Evolutionary conservation across 495 filamentous ascomycete genomes (phyloP).

Genomic region (Cudoniella acicularis): DNA sequence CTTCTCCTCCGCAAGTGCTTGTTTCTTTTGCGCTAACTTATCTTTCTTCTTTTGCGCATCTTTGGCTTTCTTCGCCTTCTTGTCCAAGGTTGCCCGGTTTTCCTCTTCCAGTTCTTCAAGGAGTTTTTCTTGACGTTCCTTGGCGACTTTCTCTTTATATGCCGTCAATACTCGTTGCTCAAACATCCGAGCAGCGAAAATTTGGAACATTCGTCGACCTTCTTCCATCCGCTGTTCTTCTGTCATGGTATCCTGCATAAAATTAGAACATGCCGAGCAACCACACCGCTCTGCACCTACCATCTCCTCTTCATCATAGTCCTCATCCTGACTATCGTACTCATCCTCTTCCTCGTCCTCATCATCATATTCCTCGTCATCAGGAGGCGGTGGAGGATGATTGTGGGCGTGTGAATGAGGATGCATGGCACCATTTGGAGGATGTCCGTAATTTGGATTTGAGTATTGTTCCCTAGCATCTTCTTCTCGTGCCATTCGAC

Average conservation of each 20-base stretch:
- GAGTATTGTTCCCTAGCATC: conserved; percentile 76
- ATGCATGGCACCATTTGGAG: conserved; percentile 32
- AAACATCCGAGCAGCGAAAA: conserved; percentile 99
- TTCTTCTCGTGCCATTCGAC: conserved; percentile 93
- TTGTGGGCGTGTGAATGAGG: conserved; percentile 39
- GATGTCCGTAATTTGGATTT: conserved; percentile 39
- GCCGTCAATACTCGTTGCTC: conserved; percentile 96
- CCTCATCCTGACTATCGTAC: conserved; percentile 84
- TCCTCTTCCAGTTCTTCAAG: conserved; percentile 91
- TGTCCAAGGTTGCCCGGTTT: conserved; percentile 63
- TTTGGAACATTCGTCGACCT: conserved; percentile 98
- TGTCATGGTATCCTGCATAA: conserved; percentile 81
- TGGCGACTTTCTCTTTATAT: conserved; percentile 92
- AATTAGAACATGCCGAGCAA: conserved; percentile 27
- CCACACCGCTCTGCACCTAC: conserved; percentile 36
- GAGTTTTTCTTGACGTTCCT: conserved; percentile 86
- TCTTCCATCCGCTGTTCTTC: conserved; percentile 99
- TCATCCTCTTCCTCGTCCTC: conserved; percentile 71
- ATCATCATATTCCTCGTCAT: conserved; percentile 69
- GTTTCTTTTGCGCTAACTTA: conserved; percentile 78
- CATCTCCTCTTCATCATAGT: conserved; percentile 86
- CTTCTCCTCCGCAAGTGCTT: conserved; percentile 85
- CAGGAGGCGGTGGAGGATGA: conserved; percentile 54
- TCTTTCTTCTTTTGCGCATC: conserved; percentile 93
- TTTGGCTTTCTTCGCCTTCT: conserved; percentile 87